phyloP scores from a whole-genome alignment of 805 yeast species.

The Wickerhamiella hasegawae region DNA sequence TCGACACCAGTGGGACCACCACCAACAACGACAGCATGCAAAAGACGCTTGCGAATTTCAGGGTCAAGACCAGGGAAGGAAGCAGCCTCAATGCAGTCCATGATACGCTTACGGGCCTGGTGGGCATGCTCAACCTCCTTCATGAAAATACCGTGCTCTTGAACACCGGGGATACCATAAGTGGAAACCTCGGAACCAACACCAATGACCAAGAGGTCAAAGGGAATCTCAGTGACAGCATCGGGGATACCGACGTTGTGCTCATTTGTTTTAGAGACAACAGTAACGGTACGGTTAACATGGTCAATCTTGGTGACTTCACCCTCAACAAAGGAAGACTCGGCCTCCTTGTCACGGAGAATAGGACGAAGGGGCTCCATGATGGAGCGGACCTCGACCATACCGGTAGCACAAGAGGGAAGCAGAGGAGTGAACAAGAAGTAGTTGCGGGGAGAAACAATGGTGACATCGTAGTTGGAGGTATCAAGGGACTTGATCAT shows the following conservation, averaged over 20 bases:
- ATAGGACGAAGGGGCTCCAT: constrained; percentile 85
- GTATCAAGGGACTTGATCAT: constrained; percentile 74
- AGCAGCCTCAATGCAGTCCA: constrained; percentile 83
- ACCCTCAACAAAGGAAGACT: constrained; percentile 81
- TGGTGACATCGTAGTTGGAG: constrained; percentile 69
- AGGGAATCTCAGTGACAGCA: constrained; percentile 34
- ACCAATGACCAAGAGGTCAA: constrained; percentile 78
- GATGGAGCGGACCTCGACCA: constrained; percentile 75
- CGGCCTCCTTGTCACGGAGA: constrained; percentile 53
- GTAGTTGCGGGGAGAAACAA: constrained; percentile 89
- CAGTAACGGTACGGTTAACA: constrained; percentile 40
- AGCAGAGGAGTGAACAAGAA: constrained; percentile 90
- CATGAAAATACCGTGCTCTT: constrained; percentile 69
- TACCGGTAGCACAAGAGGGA: constrained; percentile 91
- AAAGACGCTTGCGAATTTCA: constrained; percentile 68
- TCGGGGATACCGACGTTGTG: constrained; percentile 25
- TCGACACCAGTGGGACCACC: constrained; percentile 99
- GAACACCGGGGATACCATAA: constrained; percentile 86
- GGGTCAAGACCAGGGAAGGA: constrained; percentile 49
- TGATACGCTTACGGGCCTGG: constrained; percentile 63
- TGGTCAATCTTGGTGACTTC: constrained; percentile 79
- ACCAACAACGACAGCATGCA: constrained; percentile 85
- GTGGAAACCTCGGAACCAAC: constrained; percentile 94
- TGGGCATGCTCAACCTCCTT: constrained; percentile 84
- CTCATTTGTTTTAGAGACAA: constrained; percentile 20